Evolutionary conservation across 108 stramenopile genomes (phyloP), one percentile per base, ranked within the genome.

Genomic region (Bacterosira constricta): DNA sequence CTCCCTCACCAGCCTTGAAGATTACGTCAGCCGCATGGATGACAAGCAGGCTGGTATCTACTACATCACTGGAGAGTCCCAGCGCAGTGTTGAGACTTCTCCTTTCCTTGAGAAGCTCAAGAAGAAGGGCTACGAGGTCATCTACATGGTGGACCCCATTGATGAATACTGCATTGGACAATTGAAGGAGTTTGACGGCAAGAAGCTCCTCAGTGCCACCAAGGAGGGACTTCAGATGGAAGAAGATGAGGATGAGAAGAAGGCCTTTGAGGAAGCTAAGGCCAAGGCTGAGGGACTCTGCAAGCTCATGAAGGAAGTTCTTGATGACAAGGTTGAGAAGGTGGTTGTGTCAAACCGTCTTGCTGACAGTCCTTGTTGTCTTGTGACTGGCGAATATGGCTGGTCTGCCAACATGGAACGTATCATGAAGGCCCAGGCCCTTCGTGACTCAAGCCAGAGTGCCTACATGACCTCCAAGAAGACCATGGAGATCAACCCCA

Each of bases 361-460:
- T 32, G 97, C 95, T 13, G 96, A 99, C 76, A 96, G 96, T 47
- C 99, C 99, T 35, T 99, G 99, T 85, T 90, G 90, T 51, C 95
- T 99, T 31, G 98, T 99, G 9, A 99, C 99, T 23, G 99, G 99
- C 23, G 99, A 99, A 84, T 99, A 97, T 80, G 99, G 99, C 59
- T 99, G 99, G 99, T 93, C 96, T 58, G 99, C 99, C 70, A 99
- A 99, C 90, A 99, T 99, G 99, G 99, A 99, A 86, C 97, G 98
- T 76, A 99, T 99, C 86, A 99, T 99, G 99, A 99, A 99, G 87
- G 99, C 99, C 8, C 99, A 99, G 88, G 98, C 99, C 31, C 96
- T 99, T 39, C 97, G 99, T 63, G 99, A 99, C 86, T 85, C 96
- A 21, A 87, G 95, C 69, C 96, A 97, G 66, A 93, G 93, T 35